phyloP scores from a whole-genome alignment of 1,284 basidiomycete genomes.

The Ganoderma sinense region DNA sequence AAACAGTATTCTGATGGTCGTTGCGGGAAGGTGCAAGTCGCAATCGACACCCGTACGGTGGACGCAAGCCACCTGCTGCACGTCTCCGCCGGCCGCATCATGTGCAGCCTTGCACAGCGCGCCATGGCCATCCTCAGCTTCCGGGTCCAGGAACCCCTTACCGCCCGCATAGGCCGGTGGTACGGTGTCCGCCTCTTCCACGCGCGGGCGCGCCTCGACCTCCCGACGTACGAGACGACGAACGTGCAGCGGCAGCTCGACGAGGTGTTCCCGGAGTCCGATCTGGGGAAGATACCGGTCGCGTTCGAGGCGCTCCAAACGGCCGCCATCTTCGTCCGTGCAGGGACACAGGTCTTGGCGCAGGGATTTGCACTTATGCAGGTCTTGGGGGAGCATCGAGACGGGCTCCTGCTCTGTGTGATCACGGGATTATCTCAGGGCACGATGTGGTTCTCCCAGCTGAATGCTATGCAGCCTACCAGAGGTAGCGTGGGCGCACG shows the following conservation, averaged over 20 bases:
- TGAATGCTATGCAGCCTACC: slow-evolving; percentile 14
- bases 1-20: neutral
- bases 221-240: slow-evolving; percentile 76
- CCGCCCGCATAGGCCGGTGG: slow-evolving; percentile 62
- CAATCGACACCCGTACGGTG: slow-evolving; percentile 69
- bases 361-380: slow-evolving; percentile 66
- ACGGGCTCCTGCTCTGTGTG: slow-evolving; percentile 64
- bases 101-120: slow-evolving; percentile 55
- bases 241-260: slow-evolving; percentile 65
- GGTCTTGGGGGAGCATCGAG: slow-evolving; percentile 67
- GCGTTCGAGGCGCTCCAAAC: slow-evolving; percentile 66
- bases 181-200: slow-evolving; percentile 70
- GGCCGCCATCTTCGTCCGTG: slow-evolving; percentile 50
- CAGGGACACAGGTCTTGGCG: slow-evolving; percentile 58
- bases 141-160: slow-evolving; percentile 55
- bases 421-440: slow-evolving; percentile 52
- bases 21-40: slow-evolving; percentile 53
- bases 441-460: slow-evolving; percentile 28
- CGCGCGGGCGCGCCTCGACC: slow-evolving; percentile 71
- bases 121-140: slow-evolving; percentile 49
- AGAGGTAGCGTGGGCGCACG: slow-evolving; percentile 13
- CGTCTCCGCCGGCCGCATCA: slow-evolving; percentile 60
- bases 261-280: neutral
- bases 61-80: slow-evolving; percentile 63
- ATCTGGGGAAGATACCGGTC: slow-evolving; percentile 47